Evolutionary conservation across 768 basidiomycete species (phyloP), one percentile per base, ranked within the genome.

Genomic region (Pholiota conissans): DNA sequence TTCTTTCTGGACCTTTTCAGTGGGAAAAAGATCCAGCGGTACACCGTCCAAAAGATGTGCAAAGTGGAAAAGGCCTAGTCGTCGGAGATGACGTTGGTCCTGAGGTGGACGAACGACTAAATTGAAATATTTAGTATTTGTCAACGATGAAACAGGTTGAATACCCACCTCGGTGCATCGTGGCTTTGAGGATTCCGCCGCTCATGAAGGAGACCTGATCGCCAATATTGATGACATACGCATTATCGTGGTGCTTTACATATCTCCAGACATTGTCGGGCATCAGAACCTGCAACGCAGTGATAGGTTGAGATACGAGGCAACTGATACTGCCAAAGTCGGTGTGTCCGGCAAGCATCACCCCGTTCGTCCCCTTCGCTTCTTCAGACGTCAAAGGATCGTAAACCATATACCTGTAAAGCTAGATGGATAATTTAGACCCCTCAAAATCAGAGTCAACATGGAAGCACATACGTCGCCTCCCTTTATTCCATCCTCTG

Each of bases 271-370:
- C 66, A 32, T 70, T 66, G 61, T 74, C 73, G 1, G 71, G 73
- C 71, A 72, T 73, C 24, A 74, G 60, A 9, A 73, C 71, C 47
- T 73, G 73, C 11, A 74, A 61, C 2, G 73, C 73, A 2, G 73
- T 67, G 28, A 74, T 68, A 0, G 73, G 72, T 42, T 73, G 72
- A 2, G 72, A 73, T 7, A 73, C 57, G 0, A 73, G 58, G 8
- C 70, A 69, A 45, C 69, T 71, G 46, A 73, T 68, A 47, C 67
- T 68, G 53, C 71, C 72, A 60, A 71, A 73, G 40, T 71, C 71
- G 26, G 73, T 73, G 58, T 74, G 73, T 7, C 71, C 71, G 51
- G 72, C 71, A 39, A 74, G 56, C 71, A 74, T 74, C 51, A 74
- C 73, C 7, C 68, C 68, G 52, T 74, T 74, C 4, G 71, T 74